phyloP scores from a whole-genome alignment of 1,139 yeast genomes.

The Magnusiomyces sp. region DNA sequence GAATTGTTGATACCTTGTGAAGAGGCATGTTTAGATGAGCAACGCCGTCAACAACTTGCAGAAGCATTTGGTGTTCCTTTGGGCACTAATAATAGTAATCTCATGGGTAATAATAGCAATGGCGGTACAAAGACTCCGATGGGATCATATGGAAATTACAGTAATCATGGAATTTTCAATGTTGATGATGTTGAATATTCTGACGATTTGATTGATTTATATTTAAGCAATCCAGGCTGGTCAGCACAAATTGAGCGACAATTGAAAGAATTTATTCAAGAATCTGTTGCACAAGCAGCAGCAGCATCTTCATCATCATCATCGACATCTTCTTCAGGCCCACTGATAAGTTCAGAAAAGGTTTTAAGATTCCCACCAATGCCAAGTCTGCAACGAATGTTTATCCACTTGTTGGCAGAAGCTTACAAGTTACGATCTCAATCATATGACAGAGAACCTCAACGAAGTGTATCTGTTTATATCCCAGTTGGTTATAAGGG shows the following conservation, averaged over 20 bases:
- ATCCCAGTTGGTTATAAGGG: constrained; percentile 1
- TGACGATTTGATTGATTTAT: constrained; percentile 23
- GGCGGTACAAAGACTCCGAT: not conserved
- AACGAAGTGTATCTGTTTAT: constrained; percentile 57
- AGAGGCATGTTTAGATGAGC: constrained; percentile 55
- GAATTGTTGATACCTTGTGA: constrained; percentile 36
- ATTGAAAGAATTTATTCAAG: constrained; percentile 37
- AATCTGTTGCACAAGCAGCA: constrained; percentile 31
- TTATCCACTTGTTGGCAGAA: constrained; percentile 60
- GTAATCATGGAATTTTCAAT: too few relatives aligned
- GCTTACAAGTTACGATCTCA: constrained; percentile 54
- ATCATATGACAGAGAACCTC: constrained; percentile 77
- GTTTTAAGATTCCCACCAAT: constrained; percentile 63
- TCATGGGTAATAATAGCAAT: constrained; percentile 14
- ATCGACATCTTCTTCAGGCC: too few relatives aligned
- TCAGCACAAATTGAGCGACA: constrained; percentile 33
- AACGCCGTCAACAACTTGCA: constrained; percentile 54
- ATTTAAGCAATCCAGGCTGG: constrained; percentile 27
- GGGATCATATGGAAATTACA: too few relatives aligned
- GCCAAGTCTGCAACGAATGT: constrained; percentile 59
- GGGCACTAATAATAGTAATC: not conserved
- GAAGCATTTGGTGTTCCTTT: constrained; percentile 40
- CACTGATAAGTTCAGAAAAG: constrained; percentile 21
- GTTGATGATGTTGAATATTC: constrained; percentile 22
- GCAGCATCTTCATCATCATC: too few relatives aligned